These are phyloP conservation scores for Alloteropsis angusta DNA, from an alignment of 202 grass and related monocot species.

Conservation along the genomic window DNA sequence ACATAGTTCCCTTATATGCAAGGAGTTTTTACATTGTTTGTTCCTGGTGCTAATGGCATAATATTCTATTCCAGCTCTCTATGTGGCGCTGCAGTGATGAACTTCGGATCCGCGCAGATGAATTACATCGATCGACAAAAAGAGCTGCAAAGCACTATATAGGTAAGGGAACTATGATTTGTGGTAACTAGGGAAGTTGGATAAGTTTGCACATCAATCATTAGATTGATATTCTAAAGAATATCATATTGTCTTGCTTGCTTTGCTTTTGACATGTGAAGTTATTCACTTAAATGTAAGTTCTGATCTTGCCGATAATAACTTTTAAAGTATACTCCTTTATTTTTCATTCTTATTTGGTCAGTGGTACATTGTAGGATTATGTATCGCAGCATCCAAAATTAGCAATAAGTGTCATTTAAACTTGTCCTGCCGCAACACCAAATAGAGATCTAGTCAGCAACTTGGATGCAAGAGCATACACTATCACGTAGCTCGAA, in stretches of 20 bases:
- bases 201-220: neutral
- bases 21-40: neutral
- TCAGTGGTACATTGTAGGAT: neutral
- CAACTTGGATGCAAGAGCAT: neutral
- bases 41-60: neutral
- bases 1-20: neutral
- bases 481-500: neutral
- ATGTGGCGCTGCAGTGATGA: constrained; percentile 92
- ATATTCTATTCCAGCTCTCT: constrained; percentile 60
- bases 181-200: neutral
- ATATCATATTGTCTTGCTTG: neutral
- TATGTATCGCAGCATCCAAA: neutral
- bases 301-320: neutral
- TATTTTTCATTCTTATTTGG: neutral
- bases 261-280: constrained; percentile 9
- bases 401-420: neutral
- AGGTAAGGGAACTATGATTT: constrained; percentile 37
- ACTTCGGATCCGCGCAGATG: constrained; percentile 56
- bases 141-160: constrained; percentile 82
- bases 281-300: neutral
- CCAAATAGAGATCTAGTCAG: neutral
- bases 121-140: constrained; percentile 46
- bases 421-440: neutral
- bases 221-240: constrained; percentile 4
- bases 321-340: neutral